phyloP scores from a whole-genome alignment of 495 filamentous ascomycete species.

The Trichoderma asperelloides region DNA sequence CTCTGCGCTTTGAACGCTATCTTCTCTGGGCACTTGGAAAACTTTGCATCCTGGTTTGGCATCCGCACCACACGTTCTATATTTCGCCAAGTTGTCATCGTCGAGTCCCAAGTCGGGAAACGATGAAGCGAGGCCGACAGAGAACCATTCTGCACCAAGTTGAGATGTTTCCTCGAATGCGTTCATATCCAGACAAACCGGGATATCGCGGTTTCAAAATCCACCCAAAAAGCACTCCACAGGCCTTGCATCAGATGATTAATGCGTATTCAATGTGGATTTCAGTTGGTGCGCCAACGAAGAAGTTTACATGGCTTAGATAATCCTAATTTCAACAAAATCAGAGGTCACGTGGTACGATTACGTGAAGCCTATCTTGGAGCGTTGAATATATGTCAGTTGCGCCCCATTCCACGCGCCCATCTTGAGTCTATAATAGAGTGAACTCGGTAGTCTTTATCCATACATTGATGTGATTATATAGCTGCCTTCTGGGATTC shows the following conservation, averaged over 20 bases:
- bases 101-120: slow-evolving; percentile 41
- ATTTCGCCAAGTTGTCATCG: slow-evolving; percentile 24
- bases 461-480: too few relatives aligned
- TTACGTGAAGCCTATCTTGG: too few relatives aligned
- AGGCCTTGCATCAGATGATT: neutral
- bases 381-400: too few relatives aligned
- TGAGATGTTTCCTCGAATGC: neutral
- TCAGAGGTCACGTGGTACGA: too few relatives aligned
- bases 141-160: slow-evolving; percentile 27
- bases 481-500: too few relatives aligned
- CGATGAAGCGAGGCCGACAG: slow-evolving; percentile 38
- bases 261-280: neutral
- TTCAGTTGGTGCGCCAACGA: too few relatives aligned
- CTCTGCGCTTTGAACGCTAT: slow-evolving; percentile 34
- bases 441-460: too few relatives aligned
- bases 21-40: slow-evolving; percentile 39
- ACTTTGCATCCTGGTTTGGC: slow-evolving; percentile 44
- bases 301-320: too few relatives aligned
- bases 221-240: neutral
- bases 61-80: slow-evolving; percentile 18
- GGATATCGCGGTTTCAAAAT: neutral
- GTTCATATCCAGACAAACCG: neutral
- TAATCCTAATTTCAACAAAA: too few relatives aligned
- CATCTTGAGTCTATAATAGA: too few relatives aligned
- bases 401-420: too few relatives aligned